Base-by-base conservation (phyloP, 78 protist species). In the Chrysochromulina parva region DNA sequence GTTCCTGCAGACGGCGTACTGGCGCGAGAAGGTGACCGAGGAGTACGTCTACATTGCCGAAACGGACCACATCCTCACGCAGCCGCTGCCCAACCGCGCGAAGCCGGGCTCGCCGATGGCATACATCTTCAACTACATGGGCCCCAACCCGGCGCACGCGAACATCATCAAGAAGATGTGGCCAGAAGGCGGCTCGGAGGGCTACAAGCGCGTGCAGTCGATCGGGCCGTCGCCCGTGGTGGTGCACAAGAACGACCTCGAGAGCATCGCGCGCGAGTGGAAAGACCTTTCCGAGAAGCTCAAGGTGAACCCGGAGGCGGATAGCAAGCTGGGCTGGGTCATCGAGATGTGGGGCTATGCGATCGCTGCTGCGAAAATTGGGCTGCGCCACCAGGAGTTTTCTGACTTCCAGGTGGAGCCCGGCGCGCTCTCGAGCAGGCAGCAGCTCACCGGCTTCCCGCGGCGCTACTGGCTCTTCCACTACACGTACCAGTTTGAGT, bases 281-380 rank as follows among this genome's bases (percentile, higher is more conserved):
- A 17, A 53, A 38, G 62, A 78, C 17, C 50, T 0, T 4, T 58
- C 86, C 3, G 59, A 53, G 50, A 14, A 9, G 48, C 86, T 78
- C 55, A 78, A 78, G 60, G 0, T 2, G 47, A 19, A 66, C 84
- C 47, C 0, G 7, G 14, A 20, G 86, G 86, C 86, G 20, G 60
- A 78, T 48, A 2, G 48, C 62, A 7, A 0, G 24, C 86, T 78
- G 50, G 86, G 86, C 62, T 78, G 86, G 86, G 86, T 78, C 24
- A 78, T 78, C 86, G 86, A 78, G 60, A 78, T 78, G 86, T 78
- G 86, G 86, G 86, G 86, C 5, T 78, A 78, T 62, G 47, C 86
- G 48, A 53, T 78, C 60, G 86, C 86, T 1, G 38, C 62, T 3
- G 50, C 78, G 78, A 0, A 14, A 3, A 50, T 74, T 11, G 84